Conservation (phyloP, 352 stramenopile genomes). For the Phytophthora uliginosa region DNA sequence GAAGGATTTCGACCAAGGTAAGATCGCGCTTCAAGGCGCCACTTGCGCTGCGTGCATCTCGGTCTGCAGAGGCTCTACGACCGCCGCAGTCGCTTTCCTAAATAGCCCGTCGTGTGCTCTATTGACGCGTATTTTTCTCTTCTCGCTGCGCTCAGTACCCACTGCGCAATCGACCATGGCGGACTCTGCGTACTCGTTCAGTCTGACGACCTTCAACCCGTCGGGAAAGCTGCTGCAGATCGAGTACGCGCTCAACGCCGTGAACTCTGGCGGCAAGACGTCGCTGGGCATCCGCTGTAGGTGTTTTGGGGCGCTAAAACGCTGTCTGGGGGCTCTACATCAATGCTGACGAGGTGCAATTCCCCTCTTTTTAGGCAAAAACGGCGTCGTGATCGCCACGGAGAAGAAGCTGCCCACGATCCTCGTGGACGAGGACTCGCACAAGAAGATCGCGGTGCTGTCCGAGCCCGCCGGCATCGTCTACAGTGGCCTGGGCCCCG, state of each 20-base stretch:
- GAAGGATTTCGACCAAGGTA: constrained; percentile 45
- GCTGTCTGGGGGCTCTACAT: background rate
- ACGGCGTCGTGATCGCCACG: constrained; percentile 99
- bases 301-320: constrained; percentile 18
- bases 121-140: constrained; percentile 6
- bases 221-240: constrained; percentile 99
- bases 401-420: constrained; percentile 98
- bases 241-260: constrained; percentile 99
- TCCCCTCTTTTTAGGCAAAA: constrained; percentile 86
- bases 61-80: background rate
- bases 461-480: constrained; percentile 95
- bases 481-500: constrained; percentile 98
- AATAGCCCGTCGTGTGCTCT: constrained; percentile 1
- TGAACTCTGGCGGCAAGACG: constrained; percentile 98
- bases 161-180: constrained; percentile 80
- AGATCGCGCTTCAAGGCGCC: constrained; percentile 31
- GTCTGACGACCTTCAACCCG: constrained; percentile 99
- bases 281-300: constrained; percentile 97
- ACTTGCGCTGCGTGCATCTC: constrained; percentile 16
- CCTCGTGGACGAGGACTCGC: constrained; percentile 96
- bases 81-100: background rate
- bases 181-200: constrained; percentile 99
- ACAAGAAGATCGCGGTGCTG: constrained; percentile 98
- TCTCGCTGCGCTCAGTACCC: constrained; percentile 5
- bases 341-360: background rate